phyloP scores from a whole-genome alignment of 2,329 filamentous ascomycete genomes.

The Fonsecaea nubica region DNA sequence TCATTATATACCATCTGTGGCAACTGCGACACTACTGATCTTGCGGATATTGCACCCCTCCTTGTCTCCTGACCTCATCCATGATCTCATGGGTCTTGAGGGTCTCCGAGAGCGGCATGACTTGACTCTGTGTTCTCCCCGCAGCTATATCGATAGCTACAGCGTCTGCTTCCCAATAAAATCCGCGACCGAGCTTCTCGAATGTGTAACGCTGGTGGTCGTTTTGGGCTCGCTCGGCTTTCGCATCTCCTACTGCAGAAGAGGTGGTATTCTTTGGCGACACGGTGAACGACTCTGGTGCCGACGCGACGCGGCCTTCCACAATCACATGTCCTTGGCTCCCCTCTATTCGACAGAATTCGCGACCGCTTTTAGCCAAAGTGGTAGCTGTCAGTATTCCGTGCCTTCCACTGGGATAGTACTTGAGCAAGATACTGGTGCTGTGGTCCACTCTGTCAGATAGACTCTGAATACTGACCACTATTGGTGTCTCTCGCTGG shows the following conservation, averaged over 20 bases:
- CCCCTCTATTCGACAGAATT: slow-evolving; percentile 54
- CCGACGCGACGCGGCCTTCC: slow-evolving; percentile 21
- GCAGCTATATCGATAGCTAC: slow-evolving; percentile 43
- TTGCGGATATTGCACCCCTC: slow-evolving; percentile 34
- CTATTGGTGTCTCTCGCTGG: slow-evolving; percentile 70
- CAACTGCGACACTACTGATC: too few relatives aligned
- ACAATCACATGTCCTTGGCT: slow-evolving; percentile 35
- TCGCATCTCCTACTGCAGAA: too few relatives aligned
- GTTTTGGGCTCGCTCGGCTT: slow-evolving; percentile 13
- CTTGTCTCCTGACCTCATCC: slow-evolving; percentile 52
- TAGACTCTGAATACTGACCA: slow-evolving; percentile 62
- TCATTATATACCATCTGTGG: too few relatives aligned
- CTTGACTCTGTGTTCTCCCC: slow-evolving; percentile 46
- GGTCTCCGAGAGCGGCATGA: slow-evolving; percentile 57
- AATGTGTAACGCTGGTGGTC: slow-evolving; percentile 64
- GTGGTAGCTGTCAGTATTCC: slow-evolving; percentile 52
- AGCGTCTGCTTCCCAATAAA: slow-evolving; percentile 46
- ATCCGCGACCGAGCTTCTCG: slow-evolving; percentile 66
- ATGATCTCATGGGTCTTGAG: slow-evolving; percentile 55
- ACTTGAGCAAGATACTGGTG: slow-evolving; percentile 50
- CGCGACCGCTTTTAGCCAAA: slow-evolving; percentile 45
- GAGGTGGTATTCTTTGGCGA: too few relatives aligned
- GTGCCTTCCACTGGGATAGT: slow-evolving; percentile 48
- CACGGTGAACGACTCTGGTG: slow-evolving; percentile 29
- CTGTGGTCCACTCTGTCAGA: slow-evolving; percentile 41